Base-by-base conservation (phyloP, 768 basidiomycete genomes). In the Mrakia blollopis region DNA sequence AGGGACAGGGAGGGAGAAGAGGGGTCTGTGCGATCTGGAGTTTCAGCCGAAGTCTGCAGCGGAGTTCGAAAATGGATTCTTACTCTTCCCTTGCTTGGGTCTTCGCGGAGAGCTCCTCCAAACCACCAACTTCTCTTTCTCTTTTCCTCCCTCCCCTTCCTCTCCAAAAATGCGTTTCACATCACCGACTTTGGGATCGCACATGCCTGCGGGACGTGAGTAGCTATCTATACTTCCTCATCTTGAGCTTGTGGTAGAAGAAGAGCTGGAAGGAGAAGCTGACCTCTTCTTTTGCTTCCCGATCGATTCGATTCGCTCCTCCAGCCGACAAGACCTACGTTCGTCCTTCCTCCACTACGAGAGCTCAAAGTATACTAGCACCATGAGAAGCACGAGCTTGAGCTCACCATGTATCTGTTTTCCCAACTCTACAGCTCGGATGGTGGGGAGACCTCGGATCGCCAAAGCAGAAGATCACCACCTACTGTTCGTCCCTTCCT, bases 371-470 rank as follows among this genome's bases (percentile, higher is more conserved):
- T 13, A 6, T 8, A 65, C n/a, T 3, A 10, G 25, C 8, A 25
- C 18, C 6, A 37, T 25, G 18, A 35, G n/a, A 37, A 6, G 30
- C 14, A 14, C 21, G 8, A 63, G 62, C 18, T 13, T 37, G 35
- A 32, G 65, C 65, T 68, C 8, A 68, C 65, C 39, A n/a, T 44
- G 21, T n/a, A 8, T 68, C 23, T 68, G 5, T 44, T 68, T 18
- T 41, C n/a, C 0, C 65, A 21, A n/a, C 4, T 39, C 18, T 52
- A 41, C 62, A 74, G 73, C 73, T 74, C 63, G 73, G 73, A 65
- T 74, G 73, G 73, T 74, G 73, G 73, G 73, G 73, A 62, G 73
- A 57, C 52, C 60, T 74, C 30, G 73, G 73, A 39, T 57, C 57
- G 32, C 57, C 60, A 25, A 74, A 68, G 73, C 73, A 74, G 73